Conservation (phyloP, 139 green algal species). For the Chlorella sorokiniana region DNA sequence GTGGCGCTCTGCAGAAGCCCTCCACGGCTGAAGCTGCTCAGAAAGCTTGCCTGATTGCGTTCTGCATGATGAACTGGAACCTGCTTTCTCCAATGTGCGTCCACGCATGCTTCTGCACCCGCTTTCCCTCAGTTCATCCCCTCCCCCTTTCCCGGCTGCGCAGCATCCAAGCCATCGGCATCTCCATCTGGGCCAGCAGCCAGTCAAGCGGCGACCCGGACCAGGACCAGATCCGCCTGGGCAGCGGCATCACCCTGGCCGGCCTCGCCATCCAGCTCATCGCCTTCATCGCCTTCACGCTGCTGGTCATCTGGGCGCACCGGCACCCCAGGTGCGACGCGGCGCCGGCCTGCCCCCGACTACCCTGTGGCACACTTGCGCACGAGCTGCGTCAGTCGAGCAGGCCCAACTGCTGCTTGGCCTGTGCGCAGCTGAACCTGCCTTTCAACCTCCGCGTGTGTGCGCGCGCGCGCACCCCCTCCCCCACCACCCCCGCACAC, state of each 20-base stretch:
- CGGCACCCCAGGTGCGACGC: constrained; percentile 21
- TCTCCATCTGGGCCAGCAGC: constrained; percentile 12
- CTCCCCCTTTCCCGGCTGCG: background rate
- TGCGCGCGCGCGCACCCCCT: background rate
- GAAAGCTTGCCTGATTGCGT: background rate
- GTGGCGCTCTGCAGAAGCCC: background rate
- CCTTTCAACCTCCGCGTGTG: too few relatives aligned
- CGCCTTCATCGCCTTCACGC: constrained; percentile 1
- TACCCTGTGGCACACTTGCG: background rate
- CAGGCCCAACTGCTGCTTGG: background rate
- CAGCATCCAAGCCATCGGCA: constrained; percentile 29
- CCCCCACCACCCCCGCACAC: background rate
- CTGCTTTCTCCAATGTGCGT: too few relatives aligned
- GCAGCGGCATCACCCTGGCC: constrained; percentile 17
- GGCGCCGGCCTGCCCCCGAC: background rate
- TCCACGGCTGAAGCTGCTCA: background rate
- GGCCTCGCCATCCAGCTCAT: constrained; percentile 17
- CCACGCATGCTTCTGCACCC: too few relatives aligned
- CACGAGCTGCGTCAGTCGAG: background rate
- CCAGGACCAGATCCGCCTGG: constrained; percentile 9
- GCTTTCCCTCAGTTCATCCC: too few relatives aligned
- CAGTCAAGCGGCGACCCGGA: constrained; percentile 11
- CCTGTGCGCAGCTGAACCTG: too few relatives aligned
- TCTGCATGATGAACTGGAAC: too few relatives aligned
- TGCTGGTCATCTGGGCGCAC: constrained; percentile 2